Base-by-base conservation (phyloP, 2,329 filamentous ascomycete species). In the Pseudogymnoascus sp. region DNA sequence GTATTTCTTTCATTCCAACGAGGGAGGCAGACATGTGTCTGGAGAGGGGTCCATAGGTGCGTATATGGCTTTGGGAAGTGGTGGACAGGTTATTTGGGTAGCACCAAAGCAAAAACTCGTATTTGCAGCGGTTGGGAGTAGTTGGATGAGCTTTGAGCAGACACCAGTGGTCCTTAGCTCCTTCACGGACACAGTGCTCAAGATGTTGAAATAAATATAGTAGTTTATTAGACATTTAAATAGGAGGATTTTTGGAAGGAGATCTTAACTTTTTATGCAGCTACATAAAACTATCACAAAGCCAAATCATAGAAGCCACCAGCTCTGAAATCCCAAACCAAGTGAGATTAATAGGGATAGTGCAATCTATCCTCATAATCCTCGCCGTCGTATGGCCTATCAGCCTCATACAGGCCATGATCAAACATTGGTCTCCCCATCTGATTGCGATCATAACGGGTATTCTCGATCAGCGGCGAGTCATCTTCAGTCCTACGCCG, bases 81-180 rank as follows among this genome's bases (percentile, higher is more conserved):
- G 49, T n/a, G 49, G 49, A 19, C 49, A 55, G 49, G 25, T 55
- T 19, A 55, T 55, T 55, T 55, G 49, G 49, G 49, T 55, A 12
- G 28, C 49, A 55, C 49, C 49, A 35, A 55, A 8, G 49, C 49
- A 55, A 9, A 33, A 55, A 0, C 49, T 55, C n/a, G 49, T 55
- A 22, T 55, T 55, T 55, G 9, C 35, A 19, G 49, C 49, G 5
- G 9, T 55, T 35, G 49, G 49, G 3, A 55, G 28, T 12, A 55
- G 49, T 22, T 55, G 49, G 49, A 33, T 55, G 28, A 55, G 49
- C 28, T 55, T 55, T 9, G 49, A 55, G 11, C 4, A 33, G 49
- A 55, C 49, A 3, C 49, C 49, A 5, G 49, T 55, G 9, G 49
- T 55, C 9, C 49, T 55, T 14, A 19, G 49, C 25, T 55, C 28